Conservation (phyloP, 352 stramenopile species). For the Globisporangium cylindrosporum region DNA sequence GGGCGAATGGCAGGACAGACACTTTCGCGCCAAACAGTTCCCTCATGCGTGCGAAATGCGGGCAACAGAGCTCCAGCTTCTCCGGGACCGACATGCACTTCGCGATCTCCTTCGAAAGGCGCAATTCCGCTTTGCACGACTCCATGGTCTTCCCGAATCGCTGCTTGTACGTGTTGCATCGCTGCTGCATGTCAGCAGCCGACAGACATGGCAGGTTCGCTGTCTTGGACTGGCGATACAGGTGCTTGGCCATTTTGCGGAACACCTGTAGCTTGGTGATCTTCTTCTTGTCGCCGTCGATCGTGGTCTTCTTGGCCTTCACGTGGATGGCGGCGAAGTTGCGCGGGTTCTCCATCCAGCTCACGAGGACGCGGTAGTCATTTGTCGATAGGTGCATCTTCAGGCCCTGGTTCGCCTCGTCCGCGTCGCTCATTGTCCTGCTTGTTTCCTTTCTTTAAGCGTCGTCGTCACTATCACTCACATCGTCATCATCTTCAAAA, state of each 20-base stretch:
- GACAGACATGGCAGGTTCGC: not conserved
- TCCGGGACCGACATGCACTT: constrained; percentile 10
- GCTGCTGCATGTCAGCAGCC: constrained; percentile 12
- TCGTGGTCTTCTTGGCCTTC: constrained; percentile 5
- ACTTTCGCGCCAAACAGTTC: constrained; percentile 13
- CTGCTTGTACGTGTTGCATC: constrained; percentile 16
- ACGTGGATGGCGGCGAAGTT: constrained; percentile 18
- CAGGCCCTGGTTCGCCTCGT: not conserved
- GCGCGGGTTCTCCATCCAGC: constrained; percentile 21
- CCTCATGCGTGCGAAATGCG: constrained; percentile 16
- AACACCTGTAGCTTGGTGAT: constrained; percentile 14
- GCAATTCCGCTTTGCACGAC: not conserved
- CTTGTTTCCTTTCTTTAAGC: not conserved
- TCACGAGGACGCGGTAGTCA: constrained; percentile 19
- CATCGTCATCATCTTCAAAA: too few relatives aligned
- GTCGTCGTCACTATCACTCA: not conserved
- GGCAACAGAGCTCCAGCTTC: constrained; percentile 16
- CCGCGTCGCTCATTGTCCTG: not conserved
- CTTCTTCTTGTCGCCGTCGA: constrained; percentile 10
- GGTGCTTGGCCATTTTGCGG: not conserved
- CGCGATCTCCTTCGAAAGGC: constrained; percentile 5
- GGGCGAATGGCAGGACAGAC: not conserved
- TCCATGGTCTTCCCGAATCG: constrained; percentile 13
- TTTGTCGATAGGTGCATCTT: constrained; percentile 11
- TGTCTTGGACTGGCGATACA: constrained; percentile 6